Conservation (phyloP, 2,329 filamentous ascomycete species). For the Sarocladium brachiariae region DNA sequence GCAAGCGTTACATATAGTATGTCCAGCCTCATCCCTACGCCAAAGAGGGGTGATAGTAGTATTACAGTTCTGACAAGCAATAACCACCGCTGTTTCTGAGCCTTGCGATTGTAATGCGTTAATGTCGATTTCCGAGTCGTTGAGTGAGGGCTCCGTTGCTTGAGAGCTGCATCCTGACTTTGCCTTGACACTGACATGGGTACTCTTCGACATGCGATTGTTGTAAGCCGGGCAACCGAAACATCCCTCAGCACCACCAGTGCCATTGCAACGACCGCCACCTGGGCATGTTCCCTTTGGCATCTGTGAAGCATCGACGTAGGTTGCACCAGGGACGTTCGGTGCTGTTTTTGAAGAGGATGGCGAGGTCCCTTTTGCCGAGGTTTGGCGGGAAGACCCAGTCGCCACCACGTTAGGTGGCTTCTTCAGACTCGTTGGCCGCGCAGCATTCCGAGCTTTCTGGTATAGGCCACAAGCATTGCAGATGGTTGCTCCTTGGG, state of each 20-base stretch:
- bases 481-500: conserved; percentile 89
- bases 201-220: conserved; percentile 86
- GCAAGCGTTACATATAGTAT: conserved; percentile 98
- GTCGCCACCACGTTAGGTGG: conserved; percentile 47
- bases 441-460: conserved; percentile 85
- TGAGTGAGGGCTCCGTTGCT: neutral
- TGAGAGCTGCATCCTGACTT: conserved; percentile 29
- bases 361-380: conserved; percentile 25
- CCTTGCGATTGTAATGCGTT: conserved; percentile 33
- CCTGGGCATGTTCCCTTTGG: conserved; percentile 87
- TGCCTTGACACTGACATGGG: conserved; percentile 58
- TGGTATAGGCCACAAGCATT: conserved; percentile 95
- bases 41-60: conserved; percentile 96
- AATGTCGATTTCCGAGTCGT: conserved; percentile 21
- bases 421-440: conserved; percentile 85
- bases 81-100: conserved; percentile 44
- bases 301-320: conserved; percentile 69
- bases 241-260: conserved; percentile 89
- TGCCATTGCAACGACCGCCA: conserved; percentile 91
- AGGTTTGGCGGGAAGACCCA: conserved; percentile 34
- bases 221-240: conserved; percentile 96
- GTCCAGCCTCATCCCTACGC: conserved; percentile 87
- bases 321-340: conserved; percentile 52
- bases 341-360: conserved; percentile 29
- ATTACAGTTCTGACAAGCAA: conserved; percentile 93